Evolutionary conservation across 2,329 filamentous ascomycete genomes (phyloP).

Genomic region (Endocalyx cinctus): DNA sequence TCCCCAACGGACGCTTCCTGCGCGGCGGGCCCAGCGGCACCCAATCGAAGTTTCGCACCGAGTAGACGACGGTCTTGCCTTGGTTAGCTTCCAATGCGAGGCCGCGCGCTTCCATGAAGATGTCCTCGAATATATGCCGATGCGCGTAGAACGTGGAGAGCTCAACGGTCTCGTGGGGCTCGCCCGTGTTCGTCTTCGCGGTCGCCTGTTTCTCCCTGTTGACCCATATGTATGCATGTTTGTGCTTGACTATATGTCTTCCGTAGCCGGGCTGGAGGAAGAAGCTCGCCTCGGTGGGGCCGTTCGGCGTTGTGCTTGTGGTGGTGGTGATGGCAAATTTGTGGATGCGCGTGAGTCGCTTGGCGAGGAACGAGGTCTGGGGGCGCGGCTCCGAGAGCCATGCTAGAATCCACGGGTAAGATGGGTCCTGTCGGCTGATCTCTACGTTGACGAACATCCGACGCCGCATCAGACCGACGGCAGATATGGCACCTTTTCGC

Average conservation of each 20-base stretch:
- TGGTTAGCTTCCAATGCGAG: conserved; percentile 77
- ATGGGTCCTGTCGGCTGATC: conserved; percentile 88
- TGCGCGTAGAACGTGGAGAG: conserved; percentile 88
- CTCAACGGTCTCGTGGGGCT: conserved; percentile 90
- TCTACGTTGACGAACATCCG: conserved; percentile 93
- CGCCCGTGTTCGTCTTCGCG: conserved; percentile 74
- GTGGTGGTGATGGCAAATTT: conserved; percentile 55
- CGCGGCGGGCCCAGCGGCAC: conserved; percentile 76
- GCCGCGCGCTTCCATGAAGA: conserved; percentile 82
- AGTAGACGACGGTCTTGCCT: conserved; percentile 91
- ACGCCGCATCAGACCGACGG: conserved; percentile 69
- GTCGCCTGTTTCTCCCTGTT: conserved; percentile 81
- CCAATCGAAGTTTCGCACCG: conserved; percentile 81
- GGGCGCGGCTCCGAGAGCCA: conserved; percentile 87
- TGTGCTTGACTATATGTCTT: conserved; percentile 80
- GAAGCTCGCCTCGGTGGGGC: conserved; percentile 73
- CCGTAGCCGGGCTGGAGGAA: conserved; percentile 88
- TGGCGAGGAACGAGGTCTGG: conserved; percentile 53
- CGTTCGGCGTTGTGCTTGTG: conserved; percentile 55
- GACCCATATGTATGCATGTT: conserved; percentile 81
- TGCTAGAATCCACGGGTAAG: conserved; percentile 88
- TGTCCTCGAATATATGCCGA: conserved; percentile 81
- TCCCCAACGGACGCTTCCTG: conserved; percentile 80
- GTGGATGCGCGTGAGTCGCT: conserved; percentile 54
- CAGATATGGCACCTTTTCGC: conserved; percentile 69